Base-by-base conservation (phyloP, 2,329 filamentous ascomycete genomes). In the Xylaria sp. region DNA sequence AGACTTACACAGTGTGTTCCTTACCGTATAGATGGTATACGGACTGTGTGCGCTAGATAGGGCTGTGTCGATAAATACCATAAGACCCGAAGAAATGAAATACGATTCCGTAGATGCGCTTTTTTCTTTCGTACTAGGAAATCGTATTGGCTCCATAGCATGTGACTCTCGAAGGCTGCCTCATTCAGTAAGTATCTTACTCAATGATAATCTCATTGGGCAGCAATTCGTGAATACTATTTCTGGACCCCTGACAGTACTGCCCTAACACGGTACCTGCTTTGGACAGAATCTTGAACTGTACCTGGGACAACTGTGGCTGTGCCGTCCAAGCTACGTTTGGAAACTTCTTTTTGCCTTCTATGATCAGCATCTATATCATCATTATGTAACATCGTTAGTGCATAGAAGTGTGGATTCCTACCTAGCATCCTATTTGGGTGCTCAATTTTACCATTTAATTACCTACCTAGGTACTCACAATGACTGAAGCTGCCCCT, bases 271-370 rank as follows among this genome's bases (percentile, higher is more conserved):
- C 16, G 16, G 18, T 44, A 21, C 42, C 42, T 21, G 3, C 10
- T 5, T 40, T 40, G 37, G 37, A 40, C 37, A 40, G 32, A 35
- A 35, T 6, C 32, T 35, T 35, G 18, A 44, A 8, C 16, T 44
- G 18, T 35, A 35, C 16, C 51, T 54, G 6, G 51, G 5, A 42
- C 32, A 29, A 23, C 21, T 59, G 62, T 64, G 62, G 62, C 54
- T 35, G 32, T 59, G 62, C 44, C 59, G 13, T 8, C 10, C 23
- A 55, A 50, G n/a, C 47, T 4, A 21, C 9, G 18, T 47, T 13
- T 6, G 16, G 6, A n/a, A 61, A 32, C 59, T 44, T 27, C 59
- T 40, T 48, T 40, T 55, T 35, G 35, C 13, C 27, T 55, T 35
- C 25, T n/a, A 61, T 47, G n/a, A 23, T 48, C 25, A 27, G 12